These are phyloP conservation scores for Daldinia concentrica DNA, from an alignment of 495 filamentous ascomycete genomes.

Conservation along the genomic window DNA sequence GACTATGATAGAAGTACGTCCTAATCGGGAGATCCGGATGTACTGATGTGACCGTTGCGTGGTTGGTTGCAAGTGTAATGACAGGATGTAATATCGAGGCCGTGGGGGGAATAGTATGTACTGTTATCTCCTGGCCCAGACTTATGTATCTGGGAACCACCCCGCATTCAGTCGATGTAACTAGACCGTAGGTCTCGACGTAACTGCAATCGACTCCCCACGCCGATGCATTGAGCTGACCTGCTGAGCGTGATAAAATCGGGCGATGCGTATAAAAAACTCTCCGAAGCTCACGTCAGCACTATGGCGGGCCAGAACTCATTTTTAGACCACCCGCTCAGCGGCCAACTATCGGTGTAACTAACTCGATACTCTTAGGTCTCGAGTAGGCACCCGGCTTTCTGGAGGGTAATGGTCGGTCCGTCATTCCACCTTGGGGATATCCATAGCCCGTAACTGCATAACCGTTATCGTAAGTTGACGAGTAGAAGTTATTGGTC, in stretches of 20 bases:
- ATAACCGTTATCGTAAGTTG: conserved; percentile 58
- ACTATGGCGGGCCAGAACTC: conserved; percentile 24
- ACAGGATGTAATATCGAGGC: conserved; percentile 17
- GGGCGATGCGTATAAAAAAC: conserved; percentile 31
- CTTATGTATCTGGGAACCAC: conserved; percentile 19
- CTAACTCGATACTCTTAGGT: conserved; percentile 62
- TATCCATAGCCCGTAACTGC: conserved; percentile 47
- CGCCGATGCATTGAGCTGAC: conserved; percentile 34
- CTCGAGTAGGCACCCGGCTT: conserved; percentile 56
- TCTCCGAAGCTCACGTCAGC: conserved; percentile 44
- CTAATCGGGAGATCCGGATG: conserved; percentile 19
- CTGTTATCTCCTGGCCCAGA: conserved; percentile 28
- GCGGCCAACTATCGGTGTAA: conserved; percentile 59
- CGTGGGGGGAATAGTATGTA: conserved; percentile 36
- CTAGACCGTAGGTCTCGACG: conserved; percentile 20
- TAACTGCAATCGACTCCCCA: conserved; percentile 36
- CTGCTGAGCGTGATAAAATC: conserved; percentile 37
- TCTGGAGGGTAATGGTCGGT: conserved; percentile 57
- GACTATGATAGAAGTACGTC: not conserved
- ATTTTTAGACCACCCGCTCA: conserved; percentile 35
- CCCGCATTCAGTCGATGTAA: conserved; percentile 43
- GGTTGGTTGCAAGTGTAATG: conserved; percentile 26
- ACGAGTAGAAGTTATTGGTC: conserved; percentile 49
- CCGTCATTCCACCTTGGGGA: conserved; percentile 42
- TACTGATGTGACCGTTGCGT: conserved; percentile 12